Percentiles rank a stretch among this genome's conserved stretches.
These are phyloP conservation scores for Vitis riparia DNA, from an alignment of 164 flowering plant species.

Conservation along the genomic window DNA sequence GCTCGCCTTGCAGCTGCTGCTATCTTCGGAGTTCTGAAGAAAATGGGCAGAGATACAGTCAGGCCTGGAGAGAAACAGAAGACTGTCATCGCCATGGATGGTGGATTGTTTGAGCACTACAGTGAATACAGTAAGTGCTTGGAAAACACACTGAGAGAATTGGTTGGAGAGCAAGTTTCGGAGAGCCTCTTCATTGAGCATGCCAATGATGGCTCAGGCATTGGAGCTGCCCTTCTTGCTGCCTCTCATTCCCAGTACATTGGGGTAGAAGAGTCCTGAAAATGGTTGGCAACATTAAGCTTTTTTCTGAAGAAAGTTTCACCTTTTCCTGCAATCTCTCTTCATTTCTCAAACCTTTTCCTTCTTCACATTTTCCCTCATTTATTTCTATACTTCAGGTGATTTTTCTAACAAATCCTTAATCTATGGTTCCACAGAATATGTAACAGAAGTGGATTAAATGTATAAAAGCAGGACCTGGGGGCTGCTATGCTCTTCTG, in stretches of 20 bases:
- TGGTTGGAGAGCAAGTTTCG: conserved; percentile 41
- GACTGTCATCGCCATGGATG: conserved; percentile 53
- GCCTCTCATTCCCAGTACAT: conserved; percentile 46
- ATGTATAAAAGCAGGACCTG: no score
- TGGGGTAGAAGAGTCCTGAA: conserved; percentile 14
- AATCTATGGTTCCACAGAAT: no score
- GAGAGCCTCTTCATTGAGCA: conserved; percentile 30
- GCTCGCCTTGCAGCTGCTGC: conserved; percentile 85
- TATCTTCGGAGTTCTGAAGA: conserved; percentile 72
- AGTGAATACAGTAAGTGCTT: conserved; percentile 33
- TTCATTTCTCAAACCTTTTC: background rate
- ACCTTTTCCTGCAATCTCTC: background rate
- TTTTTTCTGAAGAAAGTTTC: no score
- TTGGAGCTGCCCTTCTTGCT: conserved; percentile 58
- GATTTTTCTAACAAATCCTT: no score
- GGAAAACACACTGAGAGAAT: conserved; percentile 43
- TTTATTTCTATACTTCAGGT: background rate
- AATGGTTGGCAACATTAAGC: background rate
- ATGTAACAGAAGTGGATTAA: no score
- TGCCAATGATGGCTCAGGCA: conserved; percentile 58
- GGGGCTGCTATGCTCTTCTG: no score
- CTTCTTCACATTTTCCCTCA: background rate
- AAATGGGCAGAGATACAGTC: conserved; percentile 59
- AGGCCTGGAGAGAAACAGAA: conserved; percentile 34
- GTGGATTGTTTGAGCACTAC: conserved; percentile 59